Evolutionary conservation across 768 basidiomycete genomes (phyloP), one percentile per base, ranked within the genome.

Genomic region (Multifurca ochricompacta): DNA sequence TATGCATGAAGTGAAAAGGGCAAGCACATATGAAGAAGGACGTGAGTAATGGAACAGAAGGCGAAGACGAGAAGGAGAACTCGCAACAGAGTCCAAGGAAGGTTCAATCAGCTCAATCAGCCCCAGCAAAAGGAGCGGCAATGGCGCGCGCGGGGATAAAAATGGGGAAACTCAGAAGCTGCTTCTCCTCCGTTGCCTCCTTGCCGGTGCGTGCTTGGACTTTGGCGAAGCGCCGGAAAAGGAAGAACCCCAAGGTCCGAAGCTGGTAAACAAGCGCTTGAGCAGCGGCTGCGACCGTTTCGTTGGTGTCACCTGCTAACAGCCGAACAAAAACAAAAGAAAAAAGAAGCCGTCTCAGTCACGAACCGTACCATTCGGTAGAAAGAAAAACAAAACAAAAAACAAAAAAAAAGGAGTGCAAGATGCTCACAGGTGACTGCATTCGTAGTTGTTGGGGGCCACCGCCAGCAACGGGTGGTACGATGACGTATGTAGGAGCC

Each of bases 211-310:
- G 21, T 30, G 32, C 44, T 57, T 57, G 16, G 32, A 35, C 34
- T 57, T 57, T 35, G 56, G 56, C 1, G 56, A 52, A 13, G 44
- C 30, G n/a, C 44, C 51, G 4, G 52, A 46, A 46, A 51, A 52
- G 8, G 50, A 47, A 19, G 39, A 57, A 11, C 50, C 45, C 56
- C 56, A 57, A 2, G 59, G 52, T 2, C 49, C 56, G 10, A 59
- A 47, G 30, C 44, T 59, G 8, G 56, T 56, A 16, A 60, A 39
- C 1, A 60, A 30, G 42, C 59, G 59, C 51, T 60, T 60, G 21
- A 60, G 42, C 6, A 60, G 56, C 9, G 59, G 59, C 19, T 53
- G 51, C 23, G 47, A 16, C 36, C 51, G 47, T 53, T 59, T 52
- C 2, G 43, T 40, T 32, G 51, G 47, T 28, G 41, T 46, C 27